Conservation (phyloP, 2,329 filamentous ascomycete genomes). For the Xylaria polymorpha region DNA sequence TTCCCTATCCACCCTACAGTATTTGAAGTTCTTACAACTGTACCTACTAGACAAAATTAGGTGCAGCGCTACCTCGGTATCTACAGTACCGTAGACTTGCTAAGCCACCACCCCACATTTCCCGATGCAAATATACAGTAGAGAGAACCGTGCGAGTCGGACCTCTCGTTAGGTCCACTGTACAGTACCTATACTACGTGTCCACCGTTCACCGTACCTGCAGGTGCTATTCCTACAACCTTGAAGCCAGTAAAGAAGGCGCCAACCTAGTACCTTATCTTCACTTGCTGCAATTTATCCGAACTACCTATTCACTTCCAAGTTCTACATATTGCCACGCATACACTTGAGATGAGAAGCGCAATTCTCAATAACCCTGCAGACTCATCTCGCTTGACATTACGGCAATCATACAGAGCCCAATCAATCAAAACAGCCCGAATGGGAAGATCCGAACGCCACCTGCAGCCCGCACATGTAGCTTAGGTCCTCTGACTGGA, state of each 20-base stretch:
- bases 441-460: not conserved
- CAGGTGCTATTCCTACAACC: too few relatives aligned
- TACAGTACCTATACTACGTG: too few relatives aligned
- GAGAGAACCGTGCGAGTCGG: not conserved
- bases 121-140: too few relatives aligned
- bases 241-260: too few relatives aligned
- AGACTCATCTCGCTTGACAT: not conserved
- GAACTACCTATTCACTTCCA: not conserved
- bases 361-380: not conserved
- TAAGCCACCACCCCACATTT: conserved; percentile 4
- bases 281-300: not conserved
- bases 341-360: not conserved
- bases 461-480: not conserved
- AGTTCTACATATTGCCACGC: not conserved
- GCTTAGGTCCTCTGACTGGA: not conserved
- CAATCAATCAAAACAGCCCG: not conserved
- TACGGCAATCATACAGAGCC: not conserved
- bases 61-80: not conserved
- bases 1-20: too few relatives aligned
- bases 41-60: too few relatives aligned
- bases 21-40: too few relatives aligned
- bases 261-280: too few relatives aligned
- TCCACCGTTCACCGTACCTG: too few relatives aligned
- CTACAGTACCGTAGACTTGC: not conserved
- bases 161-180: too few relatives aligned